Conservation (phyloP, 441 rosid genomes). For the Mallotus japonicus region DNA sequence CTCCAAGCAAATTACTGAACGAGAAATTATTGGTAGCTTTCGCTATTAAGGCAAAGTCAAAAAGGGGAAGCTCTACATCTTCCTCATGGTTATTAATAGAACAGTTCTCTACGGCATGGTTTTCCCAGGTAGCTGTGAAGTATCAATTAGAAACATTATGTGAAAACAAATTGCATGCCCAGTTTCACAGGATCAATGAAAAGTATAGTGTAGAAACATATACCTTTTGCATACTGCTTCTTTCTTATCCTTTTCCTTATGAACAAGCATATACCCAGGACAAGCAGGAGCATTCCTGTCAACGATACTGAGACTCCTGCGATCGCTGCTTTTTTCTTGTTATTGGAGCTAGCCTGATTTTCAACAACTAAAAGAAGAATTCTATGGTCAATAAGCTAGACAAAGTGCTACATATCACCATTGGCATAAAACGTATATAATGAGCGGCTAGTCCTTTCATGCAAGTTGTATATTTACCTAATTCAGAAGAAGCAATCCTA, state of each 20-base stretch:
- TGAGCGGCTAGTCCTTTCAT: too few species aligned
- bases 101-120: too few species aligned
- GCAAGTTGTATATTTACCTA: neutral
- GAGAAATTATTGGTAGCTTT: neutral
- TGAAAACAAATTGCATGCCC: neutral
- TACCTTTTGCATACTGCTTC: neutral
- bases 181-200: neutral
- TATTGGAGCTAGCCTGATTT: neutral
- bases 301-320: neutral
- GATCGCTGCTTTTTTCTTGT: neutral
- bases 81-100: neutral
- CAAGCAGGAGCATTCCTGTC: neutral
- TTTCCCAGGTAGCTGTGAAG: neutral
- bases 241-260: neutral
- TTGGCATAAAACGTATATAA: too few species aligned
- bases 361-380: neutral
- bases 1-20: neutral
- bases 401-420: too few species aligned
- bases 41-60: neutral
- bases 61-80: conserved; percentile 6
- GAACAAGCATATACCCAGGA: neutral
- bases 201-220: too few species aligned
- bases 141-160: too few species aligned
- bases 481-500: conserved; percentile 7
- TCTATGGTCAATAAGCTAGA: neutral